phyloP scores from a whole-genome alignment of 169 alveolate species.

The Eimeria falciformis region DNA sequence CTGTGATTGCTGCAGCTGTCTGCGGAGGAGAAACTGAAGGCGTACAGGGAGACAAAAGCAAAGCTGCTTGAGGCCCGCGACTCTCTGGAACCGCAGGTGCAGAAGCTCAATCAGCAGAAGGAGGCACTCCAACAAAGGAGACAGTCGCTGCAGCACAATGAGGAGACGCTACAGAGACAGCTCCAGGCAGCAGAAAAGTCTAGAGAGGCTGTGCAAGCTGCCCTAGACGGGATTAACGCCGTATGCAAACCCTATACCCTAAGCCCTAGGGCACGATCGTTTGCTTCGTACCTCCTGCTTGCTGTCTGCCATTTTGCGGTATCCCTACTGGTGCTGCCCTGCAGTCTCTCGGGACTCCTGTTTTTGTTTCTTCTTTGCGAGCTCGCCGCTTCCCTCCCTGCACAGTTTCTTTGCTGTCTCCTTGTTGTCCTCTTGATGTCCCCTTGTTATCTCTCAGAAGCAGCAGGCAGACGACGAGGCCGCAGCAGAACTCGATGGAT shows the following conservation, averaged over 20 bases:
- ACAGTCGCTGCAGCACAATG: not conserved
- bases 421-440: not conserved
- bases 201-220: not conserved
- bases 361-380: not conserved
- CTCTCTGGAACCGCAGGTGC: not conserved
- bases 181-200: not conserved
- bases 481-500: not conserved
- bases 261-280: not conserved
- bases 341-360: not conserved
- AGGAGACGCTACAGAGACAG: not conserved
- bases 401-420: not conserved
- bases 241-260: not conserved
- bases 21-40: not conserved
- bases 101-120: not conserved
- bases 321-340: not conserved
- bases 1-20: conserved; percentile 4
- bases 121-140: not conserved
- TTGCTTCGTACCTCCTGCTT: not conserved
- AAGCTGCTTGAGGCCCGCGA: not conserved
- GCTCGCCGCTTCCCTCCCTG: not conserved
- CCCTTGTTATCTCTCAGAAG: not conserved
- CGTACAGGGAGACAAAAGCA: not conserved
- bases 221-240: not conserved
- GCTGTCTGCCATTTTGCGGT: not conserved
- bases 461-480: conserved; percentile 1